Percentiles rank a stretch among this genome's conserved stretches.
These are phyloP conservation scores for Phialophora tarda DNA, from an alignment of 2,329 filamentous ascomycete genomes.

Conservation along the genomic window DNA sequence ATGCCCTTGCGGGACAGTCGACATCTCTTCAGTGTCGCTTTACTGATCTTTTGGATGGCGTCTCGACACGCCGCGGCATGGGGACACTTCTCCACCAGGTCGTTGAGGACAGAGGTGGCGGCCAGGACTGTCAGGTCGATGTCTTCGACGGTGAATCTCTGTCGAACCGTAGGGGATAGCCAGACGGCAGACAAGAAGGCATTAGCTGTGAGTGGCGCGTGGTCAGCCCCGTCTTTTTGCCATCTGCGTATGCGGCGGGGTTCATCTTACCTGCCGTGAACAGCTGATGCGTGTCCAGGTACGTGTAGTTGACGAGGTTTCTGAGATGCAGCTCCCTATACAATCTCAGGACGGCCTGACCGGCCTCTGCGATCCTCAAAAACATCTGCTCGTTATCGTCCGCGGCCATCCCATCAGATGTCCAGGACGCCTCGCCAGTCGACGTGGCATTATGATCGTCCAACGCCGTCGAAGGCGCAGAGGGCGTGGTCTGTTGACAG, in stretches of 20 bases:
- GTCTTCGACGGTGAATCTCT: not conserved
- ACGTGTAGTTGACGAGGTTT: conserved; percentile 2
- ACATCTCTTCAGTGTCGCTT: not conserved
- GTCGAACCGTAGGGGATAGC: not conserved
- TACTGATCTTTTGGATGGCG: conserved; percentile 2
- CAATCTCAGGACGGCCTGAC: conserved; percentile 4
- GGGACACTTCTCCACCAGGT: not conserved
- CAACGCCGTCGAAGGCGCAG: not conserved
- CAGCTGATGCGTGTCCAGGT: not conserved
- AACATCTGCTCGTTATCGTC: not conserved
- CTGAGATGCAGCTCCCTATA: conserved; percentile 1
- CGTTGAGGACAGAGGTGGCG: conserved; percentile 1
- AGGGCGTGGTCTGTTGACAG: not conserved
- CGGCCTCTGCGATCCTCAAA: conserved; percentile 4
- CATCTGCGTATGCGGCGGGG: not conserved
- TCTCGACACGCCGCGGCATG: not conserved
- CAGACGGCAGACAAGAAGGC: conserved; percentile 4
- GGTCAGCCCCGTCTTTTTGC: not conserved
- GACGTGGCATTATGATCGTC: not conserved
- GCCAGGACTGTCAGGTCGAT: conserved; percentile 2
- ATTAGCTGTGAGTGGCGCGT: not conserved
- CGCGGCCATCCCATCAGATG: conserved; percentile 4
- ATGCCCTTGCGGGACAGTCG: not conserved
- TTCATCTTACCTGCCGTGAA: not conserved
- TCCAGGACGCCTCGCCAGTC: not conserved